Base-by-base conservation (phyloP, 2,329 filamentous ascomycete species). In the Diaporthe sp. region DNA sequence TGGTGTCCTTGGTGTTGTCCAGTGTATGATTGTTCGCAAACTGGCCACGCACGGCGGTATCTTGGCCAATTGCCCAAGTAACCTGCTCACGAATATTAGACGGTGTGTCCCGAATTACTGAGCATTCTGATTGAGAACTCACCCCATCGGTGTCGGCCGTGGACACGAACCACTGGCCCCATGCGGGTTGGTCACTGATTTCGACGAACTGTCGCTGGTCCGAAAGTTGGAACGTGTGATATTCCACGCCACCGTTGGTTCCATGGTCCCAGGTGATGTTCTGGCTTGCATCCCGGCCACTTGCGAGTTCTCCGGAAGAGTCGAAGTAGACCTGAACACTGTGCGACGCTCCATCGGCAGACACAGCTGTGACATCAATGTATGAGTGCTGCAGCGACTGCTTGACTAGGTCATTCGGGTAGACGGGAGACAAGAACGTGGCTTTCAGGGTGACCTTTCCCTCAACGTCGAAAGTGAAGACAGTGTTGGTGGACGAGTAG, bases 81-180 rank as follows among this genome's bases (percentile, higher is more conserved):
- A 92, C 87, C 84, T 92, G 84, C 79, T 64, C 19, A 42, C 35
- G 5, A 38, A 13, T 6, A n/a, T 74, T 42, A 78, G 73, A 80
- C 74, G 80, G 76, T 38, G 13, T n/a, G 9, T 19, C 35, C 13
- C 25, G 38, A 8, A 22, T 42, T 30, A 38, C 38, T 64, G 33
- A 42, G 25, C 33, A 13, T n/a, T 38, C 55, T 19, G 15, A 13
- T 15, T 45, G 12, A 4, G 13, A 50, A 82, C 85, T 80, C 82
- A 86, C 85, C 33, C 87, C 87, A 28, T 82, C 80, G 19, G 87
- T 81, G 71, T 88, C 86, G 35, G 91, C 89, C 4, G 90, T 95
- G 17, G 93, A 92, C 82, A 95, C 95, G 82, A 94, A 92, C 84
- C 96, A 90, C 68, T 90, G 92, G 2, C 95, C 95, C 95, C 95